Percentiles rank a stretch among this genome's conserved stretches.
Evolutionary conservation across 225 moss, liverwort and hornwort species (phyloP).

Genomic region (Polytrichum commune): DNA sequence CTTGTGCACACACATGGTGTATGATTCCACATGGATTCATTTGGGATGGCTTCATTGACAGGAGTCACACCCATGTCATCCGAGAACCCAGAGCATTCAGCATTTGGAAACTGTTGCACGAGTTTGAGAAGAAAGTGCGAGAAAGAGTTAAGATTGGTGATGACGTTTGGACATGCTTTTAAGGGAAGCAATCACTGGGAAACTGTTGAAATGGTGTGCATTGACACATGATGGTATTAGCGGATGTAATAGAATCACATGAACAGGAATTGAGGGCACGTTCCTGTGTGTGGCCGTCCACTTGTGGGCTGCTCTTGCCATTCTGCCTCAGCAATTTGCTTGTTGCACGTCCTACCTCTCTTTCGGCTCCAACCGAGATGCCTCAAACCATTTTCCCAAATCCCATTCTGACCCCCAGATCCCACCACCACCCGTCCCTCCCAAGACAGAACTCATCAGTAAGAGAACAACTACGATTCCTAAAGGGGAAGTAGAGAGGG

Average conservation of each 20-base stretch:
- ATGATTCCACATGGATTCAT: too few relatives aligned
- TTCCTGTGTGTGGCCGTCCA: conserved; percentile 8
- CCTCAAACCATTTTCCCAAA: conserved; percentile 20
- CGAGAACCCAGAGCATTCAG: too few relatives aligned
- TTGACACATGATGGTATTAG: conserved; percentile 34
- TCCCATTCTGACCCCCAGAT: conserved; percentile 22
- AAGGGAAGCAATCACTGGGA: too few relatives aligned
- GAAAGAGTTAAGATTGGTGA: too few relatives aligned
- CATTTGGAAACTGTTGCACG: too few relatives aligned
- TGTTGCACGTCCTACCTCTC: conserved; percentile 26
- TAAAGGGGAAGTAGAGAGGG: not conserved
- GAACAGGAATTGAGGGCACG: conserved; percentile 34
- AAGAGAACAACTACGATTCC: not conserved
- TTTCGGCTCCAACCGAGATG: conserved; percentile 21
- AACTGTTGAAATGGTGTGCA: too few relatives aligned
- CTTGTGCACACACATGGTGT: too few relatives aligned
- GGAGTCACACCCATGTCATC: too few relatives aligned
- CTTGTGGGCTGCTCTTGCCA: conserved; percentile 19
- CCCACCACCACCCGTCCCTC: conserved; percentile 25
- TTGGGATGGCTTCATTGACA: too few relatives aligned
- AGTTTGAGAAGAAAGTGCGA: too few relatives aligned
- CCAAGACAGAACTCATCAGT: not conserved
- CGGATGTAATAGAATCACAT: conserved; percentile 55
- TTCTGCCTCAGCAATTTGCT: conserved; percentile 18
- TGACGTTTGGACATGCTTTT: too few relatives aligned